A percentile compares a stretch with the other conserved stretches of the same genome.
Conservation (phyloP, 768 basidiomycete species). For the Pisolithus marmoratus region DNA sequence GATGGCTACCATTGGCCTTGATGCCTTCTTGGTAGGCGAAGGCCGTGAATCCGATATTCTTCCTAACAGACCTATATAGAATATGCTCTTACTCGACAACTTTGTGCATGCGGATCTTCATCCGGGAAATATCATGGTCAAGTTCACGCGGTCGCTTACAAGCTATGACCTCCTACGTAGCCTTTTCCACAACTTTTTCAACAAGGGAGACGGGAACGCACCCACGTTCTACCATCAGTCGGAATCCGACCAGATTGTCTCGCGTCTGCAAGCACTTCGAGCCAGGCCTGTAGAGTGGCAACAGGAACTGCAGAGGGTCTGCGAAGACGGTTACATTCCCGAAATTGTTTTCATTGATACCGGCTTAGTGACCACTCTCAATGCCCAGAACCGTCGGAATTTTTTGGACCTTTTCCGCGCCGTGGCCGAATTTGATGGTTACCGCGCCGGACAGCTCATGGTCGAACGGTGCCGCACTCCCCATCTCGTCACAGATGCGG, state of each 20-base stretch:
- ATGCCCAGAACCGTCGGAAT: constrained; percentile 77
- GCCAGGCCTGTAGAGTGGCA: constrained; percentile 65
- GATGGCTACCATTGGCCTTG: constrained; percentile 90
- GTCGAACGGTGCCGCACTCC: constrained; percentile 90
- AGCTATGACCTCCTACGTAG: constrained; percentile 59
- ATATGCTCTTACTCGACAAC: constrained; percentile 97
- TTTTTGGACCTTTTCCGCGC: constrained; percentile 97
- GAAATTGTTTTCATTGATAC: constrained; percentile 97
- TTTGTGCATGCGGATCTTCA: constrained; percentile 92
- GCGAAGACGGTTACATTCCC: constrained; percentile 75
- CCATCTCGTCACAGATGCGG: constrained; percentile 82
- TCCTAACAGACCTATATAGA: constrained; percentile 40
- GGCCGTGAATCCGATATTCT: background rate
- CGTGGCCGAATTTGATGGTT: constrained; percentile 95
- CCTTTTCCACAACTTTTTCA: constrained; percentile 52
- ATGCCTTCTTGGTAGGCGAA: constrained; percentile 82
- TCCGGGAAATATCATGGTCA: constrained; percentile 96
- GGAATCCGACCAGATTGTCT: constrained; percentile 60
- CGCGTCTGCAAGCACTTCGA: constrained; percentile 59
- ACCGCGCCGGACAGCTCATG: constrained; percentile 93
- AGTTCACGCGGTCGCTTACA: constrained; percentile 83
- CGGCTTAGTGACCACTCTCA: constrained; percentile 86
- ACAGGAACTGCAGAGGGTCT: constrained; percentile 55
- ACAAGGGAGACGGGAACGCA: constrained; percentile 24
- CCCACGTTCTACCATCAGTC: constrained; percentile 23